Percentiles rank a stretch among this genome's conserved stretches.
Conservation (phyloP, 257 asterid genomes). For the Solanum chmielewskii region DNA sequence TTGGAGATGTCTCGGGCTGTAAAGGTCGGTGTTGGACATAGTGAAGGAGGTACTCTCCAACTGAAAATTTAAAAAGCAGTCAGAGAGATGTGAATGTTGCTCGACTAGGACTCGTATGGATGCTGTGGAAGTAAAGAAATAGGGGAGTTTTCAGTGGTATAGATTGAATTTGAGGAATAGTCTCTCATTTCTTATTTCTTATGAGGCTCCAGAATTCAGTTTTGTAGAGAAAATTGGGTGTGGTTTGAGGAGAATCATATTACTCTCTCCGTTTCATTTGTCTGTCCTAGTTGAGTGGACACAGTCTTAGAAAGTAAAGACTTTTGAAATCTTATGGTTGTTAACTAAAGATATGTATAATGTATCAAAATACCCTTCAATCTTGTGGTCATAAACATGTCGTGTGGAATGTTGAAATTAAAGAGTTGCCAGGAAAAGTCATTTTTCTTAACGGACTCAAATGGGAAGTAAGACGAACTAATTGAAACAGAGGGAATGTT, state of each 20-base stretch:
- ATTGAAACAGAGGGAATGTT: background rate
- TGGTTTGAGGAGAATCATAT: background rate
- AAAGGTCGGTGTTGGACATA: background rate
- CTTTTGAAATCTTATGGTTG: background rate
- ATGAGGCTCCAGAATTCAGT: background rate
- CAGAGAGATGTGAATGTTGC: background rate
- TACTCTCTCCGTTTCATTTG: background rate
- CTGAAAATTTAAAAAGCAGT: background rate
- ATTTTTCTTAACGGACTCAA: background rate
- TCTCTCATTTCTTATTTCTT: background rate
- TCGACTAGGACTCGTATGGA: background rate
- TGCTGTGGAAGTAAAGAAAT: background rate
- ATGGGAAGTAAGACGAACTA: background rate
- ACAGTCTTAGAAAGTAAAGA: background rate
- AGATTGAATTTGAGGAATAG: background rate
- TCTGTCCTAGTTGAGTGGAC: background rate
- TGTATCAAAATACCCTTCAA: background rate
- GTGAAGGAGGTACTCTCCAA: background rate
- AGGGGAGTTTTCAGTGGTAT: background rate
- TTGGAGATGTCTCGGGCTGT: background rate
- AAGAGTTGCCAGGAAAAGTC: background rate
- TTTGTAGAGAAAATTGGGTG: background rate
- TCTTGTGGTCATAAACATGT: background rate
- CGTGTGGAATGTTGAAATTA: background rate
- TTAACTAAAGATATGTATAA: background rate